phyloP scores from a whole-genome alignment of 2,329 filamentous ascomycete species.

The Colletotrichum orchidophilum region DNA sequence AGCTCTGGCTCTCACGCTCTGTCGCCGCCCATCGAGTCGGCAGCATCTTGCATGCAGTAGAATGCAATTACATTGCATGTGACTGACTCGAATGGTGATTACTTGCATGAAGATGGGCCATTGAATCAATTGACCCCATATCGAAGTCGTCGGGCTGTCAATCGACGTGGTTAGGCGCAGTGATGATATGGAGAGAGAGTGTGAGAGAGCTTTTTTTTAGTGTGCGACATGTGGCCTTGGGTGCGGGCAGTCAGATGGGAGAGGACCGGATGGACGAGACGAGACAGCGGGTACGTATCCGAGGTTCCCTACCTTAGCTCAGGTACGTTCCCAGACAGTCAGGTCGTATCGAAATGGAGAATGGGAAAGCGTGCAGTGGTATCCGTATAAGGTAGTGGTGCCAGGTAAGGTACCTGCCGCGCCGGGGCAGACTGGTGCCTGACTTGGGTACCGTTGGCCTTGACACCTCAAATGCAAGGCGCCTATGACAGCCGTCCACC shows the following conservation, averaged over 20 bases:
- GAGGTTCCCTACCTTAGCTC: not conserved
- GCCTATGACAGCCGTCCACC: not conserved
- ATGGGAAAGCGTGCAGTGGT: not conserved
- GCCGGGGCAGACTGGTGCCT: slow-evolving; percentile 7
- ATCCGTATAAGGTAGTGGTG: no score
- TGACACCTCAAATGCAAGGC: slow-evolving; percentile 30
- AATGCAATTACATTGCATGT: not conserved
- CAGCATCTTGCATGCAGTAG: slow-evolving; percentile 1
- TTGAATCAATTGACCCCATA: slow-evolving; percentile 13
- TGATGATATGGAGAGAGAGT: not conserved
- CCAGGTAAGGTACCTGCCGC: slow-evolving; percentile 19
- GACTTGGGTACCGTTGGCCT: not conserved
- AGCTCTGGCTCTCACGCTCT: not conserved
- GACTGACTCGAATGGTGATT: not conserved
- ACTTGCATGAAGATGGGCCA: not conserved
- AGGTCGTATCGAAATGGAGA: not conserved
- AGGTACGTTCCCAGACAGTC: not conserved
- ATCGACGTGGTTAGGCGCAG: not conserved
- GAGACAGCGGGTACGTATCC: not conserved
- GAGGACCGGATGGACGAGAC: not conserved
- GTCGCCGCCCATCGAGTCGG: slow-evolving; percentile 7
- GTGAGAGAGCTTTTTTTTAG: not conserved
- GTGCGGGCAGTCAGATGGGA: not conserved
- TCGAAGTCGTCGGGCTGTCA: slow-evolving; percentile 6
- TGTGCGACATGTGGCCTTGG: not conserved